Conservation (phyloP, 805 yeast species). For the Sugiyamaella qingdaonensis region DNA sequence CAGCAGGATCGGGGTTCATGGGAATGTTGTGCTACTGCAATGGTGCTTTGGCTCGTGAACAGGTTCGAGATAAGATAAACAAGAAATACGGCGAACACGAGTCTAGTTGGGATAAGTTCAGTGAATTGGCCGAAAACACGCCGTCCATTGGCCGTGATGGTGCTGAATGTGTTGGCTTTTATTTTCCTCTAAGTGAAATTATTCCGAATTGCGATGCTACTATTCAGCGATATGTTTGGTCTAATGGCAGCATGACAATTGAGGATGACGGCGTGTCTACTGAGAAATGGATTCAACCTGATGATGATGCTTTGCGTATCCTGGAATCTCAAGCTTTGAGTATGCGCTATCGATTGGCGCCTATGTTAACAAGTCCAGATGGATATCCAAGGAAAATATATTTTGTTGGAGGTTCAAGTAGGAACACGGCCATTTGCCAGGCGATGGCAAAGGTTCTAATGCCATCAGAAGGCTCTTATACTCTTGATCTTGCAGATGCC, state of each 20-base stretch:
- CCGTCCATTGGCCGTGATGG: slow-evolving; percentile 30
- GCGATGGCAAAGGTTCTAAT: slow-evolving; percentile 71
- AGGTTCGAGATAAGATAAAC: slow-evolving; percentile 61
- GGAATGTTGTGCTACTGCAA: slow-evolving; percentile 94
- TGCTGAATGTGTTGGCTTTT: slow-evolving; percentile 53
- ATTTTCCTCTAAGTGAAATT: slow-evolving; percentile 87
- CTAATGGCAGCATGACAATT: neutral
- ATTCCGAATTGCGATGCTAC: slow-evolving; percentile 70
- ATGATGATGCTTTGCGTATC: slow-evolving; percentile 68
- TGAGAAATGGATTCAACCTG: slow-evolving; percentile 30
- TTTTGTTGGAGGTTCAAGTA: slow-evolving; percentile 86
- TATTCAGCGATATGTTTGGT: slow-evolving; percentile 14
- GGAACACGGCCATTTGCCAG: slow-evolving; percentile 60
- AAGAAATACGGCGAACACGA: slow-evolving; percentile 29
- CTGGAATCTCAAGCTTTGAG: slow-evolving; percentile 85
- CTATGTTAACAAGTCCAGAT: slow-evolving; percentile 50
- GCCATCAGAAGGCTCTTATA: slow-evolving; percentile 58
- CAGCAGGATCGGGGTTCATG: slow-evolving; percentile 79
- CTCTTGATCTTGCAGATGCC: slow-evolving; percentile 77
- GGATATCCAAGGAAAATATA: slow-evolving; percentile 63
- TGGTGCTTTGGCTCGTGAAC: slow-evolving; percentile 83
- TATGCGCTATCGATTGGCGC: slow-evolving; percentile 75
- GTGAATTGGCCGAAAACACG: slow-evolving; percentile 16
- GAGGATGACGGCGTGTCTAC: slow-evolving; percentile 23
- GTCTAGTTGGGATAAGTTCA: slow-evolving; percentile 30